Base-by-base conservation (phyloP, 805 yeast species). In the Myxozyma neotropica region DNA sequence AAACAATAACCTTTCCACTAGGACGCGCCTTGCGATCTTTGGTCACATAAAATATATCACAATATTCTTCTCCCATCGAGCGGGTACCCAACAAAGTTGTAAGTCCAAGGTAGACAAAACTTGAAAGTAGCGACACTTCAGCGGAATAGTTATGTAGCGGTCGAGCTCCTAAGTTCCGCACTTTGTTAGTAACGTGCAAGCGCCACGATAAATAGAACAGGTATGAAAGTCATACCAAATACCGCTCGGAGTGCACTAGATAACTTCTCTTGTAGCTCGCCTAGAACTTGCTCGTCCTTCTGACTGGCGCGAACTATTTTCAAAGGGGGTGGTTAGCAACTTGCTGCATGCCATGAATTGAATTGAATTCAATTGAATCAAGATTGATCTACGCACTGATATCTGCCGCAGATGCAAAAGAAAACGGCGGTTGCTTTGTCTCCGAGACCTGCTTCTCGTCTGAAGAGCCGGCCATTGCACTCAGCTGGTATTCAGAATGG, bases 51-150 rank as follows among this genome's bases (percentile, higher is more conserved):
- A 83, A 73, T 55, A 89, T 74, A 72, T 93, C 96, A 13, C 91
- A 91, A 73, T 93, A 93, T 73, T 93, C 97, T 71, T 93, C 98
- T 0, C 99, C 99, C 27, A 94, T 74, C 0, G 98, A 93, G 55
- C 93, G 79, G 1, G 88, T 82, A 0, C 93, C 93, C 4, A 82
- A 59, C 13, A 87, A 74, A 0, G 97, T 92, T 0, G 97, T 93
- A 23, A 89, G 74, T 1, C 80, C 72, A n/a, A 89, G 76, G 70
- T 93, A 93, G 0, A 86, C 45, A 1, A 85, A 71, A 53, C 85
- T 84, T 8, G 87, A 82, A 1, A 77, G 70, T 0, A 83, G 79
- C 0, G 85, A 75, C 13, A 91, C 77, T 66, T 86, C 89, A 45
- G 82, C 80, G 1, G 87, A 81, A 66, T 86, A 81, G 2, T 80